Conservation (phyloP, 192 early-diverging fungal genomes). For the Coemansia sp. region DNA sequence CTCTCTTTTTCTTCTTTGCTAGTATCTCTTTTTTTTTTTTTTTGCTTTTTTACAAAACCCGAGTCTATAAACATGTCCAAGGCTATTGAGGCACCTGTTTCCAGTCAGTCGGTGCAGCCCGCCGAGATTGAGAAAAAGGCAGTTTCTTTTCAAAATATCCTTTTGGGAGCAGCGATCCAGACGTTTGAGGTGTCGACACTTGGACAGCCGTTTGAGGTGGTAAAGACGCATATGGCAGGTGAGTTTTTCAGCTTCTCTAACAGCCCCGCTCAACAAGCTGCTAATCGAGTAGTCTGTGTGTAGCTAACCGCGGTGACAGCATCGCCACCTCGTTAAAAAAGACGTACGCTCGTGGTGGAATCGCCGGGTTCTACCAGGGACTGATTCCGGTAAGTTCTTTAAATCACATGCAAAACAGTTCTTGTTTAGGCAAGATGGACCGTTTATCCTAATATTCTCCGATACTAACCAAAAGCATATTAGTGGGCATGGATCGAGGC, state of each 20-base stretch:
- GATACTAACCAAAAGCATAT: too few relatives aligned
- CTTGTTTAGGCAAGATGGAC: not conserved
- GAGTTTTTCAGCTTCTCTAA: not conserved
- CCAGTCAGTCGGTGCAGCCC: conserved; percentile 2
- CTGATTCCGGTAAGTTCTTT: conserved; percentile 66
- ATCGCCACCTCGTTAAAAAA: conserved; percentile 69
- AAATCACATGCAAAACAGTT: not conserved
- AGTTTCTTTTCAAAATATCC: conserved; percentile 80
- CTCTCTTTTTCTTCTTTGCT: too few relatives aligned
- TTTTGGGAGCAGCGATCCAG: conserved; percentile 84
- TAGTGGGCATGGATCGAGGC: conserved; percentile 80
- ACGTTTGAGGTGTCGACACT: conserved; percentile 90
- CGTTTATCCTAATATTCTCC: too few relatives aligned
- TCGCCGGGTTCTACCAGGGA: conserved; percentile 94
- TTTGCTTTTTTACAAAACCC: not conserved
- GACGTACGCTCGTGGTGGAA: conserved; percentile 80
- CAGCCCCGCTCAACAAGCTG: too few relatives aligned
- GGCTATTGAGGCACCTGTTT: conserved; percentile 16
- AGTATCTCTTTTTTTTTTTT: too few relatives aligned
- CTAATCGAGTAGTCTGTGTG: not conserved
- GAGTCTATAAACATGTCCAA: conserved; percentile 19
- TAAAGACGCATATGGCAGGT: conserved; percentile 92
- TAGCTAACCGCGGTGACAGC: conserved; percentile 80
- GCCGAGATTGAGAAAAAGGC: conserved; percentile 73
- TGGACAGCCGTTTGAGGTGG: conserved; percentile 94